A percentile compares a stretch with the other conserved stretches of the same genome.
Conservation (phyloP, 345 rosid species). For the Sisymbrium altissimum region DNA sequence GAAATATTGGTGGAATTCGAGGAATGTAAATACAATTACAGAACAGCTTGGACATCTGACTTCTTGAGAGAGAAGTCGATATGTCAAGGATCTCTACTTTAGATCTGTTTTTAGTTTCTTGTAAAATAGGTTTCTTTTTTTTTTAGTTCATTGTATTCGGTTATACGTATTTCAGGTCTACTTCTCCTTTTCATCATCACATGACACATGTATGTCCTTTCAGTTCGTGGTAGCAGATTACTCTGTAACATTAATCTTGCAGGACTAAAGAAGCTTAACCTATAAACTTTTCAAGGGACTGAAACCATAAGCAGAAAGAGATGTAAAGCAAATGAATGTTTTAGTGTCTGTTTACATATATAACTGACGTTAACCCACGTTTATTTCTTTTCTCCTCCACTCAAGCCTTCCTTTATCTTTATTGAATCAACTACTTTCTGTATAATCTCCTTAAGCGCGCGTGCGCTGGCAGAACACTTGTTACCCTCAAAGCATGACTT, state of each 20-base stretch:
- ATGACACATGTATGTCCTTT: conserved; percentile 2
- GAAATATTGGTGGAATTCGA: conserved; percentile 60
- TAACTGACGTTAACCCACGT: too few relatives aligned
- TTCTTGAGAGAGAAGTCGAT: conserved; percentile 73
- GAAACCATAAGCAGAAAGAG: not conserved
- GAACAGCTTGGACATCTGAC: conserved; percentile 85
- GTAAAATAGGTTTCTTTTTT: conserved; percentile 1
- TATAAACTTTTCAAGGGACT: too few relatives aligned
- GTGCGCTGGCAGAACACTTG: conserved; percentile 64
- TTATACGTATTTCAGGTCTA: not conserved
- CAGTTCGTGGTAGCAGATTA: conserved; percentile 7
- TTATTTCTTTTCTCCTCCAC: not conserved
- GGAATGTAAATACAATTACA: conserved; percentile 69
- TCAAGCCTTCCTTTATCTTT: not conserved
- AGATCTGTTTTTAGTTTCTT: conserved; percentile 2
- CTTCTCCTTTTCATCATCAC: conserved; percentile 2
- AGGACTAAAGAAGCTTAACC: not conserved
- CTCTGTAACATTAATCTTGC: not conserved
- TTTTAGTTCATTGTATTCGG: not conserved
- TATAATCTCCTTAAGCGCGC: conserved; percentile 46
- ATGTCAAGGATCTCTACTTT: conserved; percentile 9
- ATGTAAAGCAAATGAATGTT: not conserved
- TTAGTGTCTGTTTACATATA: too few relatives aligned
- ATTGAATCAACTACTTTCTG: conserved; percentile 1
- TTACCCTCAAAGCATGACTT: conserved; percentile 72